Conservation (phyloP, 2,329 filamentous ascomycete genomes). For the Helotiales sp. region DNA sequence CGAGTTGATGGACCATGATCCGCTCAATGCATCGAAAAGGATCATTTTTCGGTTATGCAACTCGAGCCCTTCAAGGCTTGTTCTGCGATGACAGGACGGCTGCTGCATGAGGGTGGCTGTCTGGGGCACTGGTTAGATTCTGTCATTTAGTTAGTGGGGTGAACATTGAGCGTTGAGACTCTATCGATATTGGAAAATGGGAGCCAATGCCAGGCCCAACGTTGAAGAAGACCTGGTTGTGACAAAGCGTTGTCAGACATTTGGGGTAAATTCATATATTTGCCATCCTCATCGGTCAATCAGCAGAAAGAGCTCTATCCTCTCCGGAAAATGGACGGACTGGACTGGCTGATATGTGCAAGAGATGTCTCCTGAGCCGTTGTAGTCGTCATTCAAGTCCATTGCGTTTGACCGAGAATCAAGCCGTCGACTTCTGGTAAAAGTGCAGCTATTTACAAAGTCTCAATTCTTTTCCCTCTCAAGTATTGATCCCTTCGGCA, state of each 20-base stretch:
- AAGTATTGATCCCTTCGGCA: conserved; percentile 1
- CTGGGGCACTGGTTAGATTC: conserved; percentile 12
- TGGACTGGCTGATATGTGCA: conserved; percentile 4
- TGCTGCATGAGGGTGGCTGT: conserved; percentile 4
- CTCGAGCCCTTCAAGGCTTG: conserved; percentile 21
- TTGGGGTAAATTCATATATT: conserved; percentile 10
- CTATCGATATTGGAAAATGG: conserved; percentile 4
- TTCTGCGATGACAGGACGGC: conserved; percentile 18
- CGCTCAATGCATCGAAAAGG: conserved; percentile 6
- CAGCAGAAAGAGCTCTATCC: background rate
- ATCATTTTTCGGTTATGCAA: conserved; percentile 29
- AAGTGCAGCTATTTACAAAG: conserved; percentile 25
- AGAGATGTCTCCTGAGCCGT: conserved; percentile 3
- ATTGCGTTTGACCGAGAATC: conserved; percentile 24
- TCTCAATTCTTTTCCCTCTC: background rate
- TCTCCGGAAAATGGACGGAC: background rate
- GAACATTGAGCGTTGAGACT: conserved; percentile 2
- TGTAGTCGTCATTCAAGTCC: conserved; percentile 6
- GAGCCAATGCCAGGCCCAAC: background rate
- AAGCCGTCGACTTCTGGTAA: conserved; percentile 28
- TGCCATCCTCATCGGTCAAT: conserved; percentile 7
- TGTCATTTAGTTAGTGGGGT: conserved; percentile 5
- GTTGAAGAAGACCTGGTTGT: conserved; percentile 3
- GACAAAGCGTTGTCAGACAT: conserved; percentile 18
- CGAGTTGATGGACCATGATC: conserved; percentile 11